Evolutionary conservation across 371 early-diverging fungal species (phyloP), one percentile per base, ranked within the genome.

Genomic region (Haplosporangium sp.): DNA sequence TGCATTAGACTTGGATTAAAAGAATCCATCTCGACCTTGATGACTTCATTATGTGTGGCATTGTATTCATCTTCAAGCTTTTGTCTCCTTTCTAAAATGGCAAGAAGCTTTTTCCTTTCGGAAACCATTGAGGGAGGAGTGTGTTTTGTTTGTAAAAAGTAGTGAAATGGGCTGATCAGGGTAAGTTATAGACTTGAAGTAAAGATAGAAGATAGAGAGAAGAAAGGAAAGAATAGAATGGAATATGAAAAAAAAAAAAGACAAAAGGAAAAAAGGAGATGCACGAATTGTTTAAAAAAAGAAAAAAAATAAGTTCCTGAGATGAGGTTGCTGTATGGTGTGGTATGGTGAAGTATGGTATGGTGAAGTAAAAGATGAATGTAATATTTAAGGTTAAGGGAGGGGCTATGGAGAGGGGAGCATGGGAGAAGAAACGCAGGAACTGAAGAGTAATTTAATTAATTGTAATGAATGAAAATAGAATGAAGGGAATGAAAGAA

Each of bases 51-150:
- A 38, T 4, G 48, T 3, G 55, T n/a, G 19, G 9, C 39, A 6
- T 20, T 59, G 42, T 67, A 47, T 13, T 65, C 66, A 1, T 59
- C 56, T 59, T 76, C 76, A 20, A 76, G 68, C 45, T 40, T 19
- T 13, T 63, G 71, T 17, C 71, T 65, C 42, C 34, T 40, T 8
- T 66, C 55, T 3, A 76, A 61, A 11, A 71, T 63, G 8, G 67
- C 67, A 11, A 76, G 35, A 61, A 71, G 38, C 59, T 71, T 71
- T 60, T 76, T 76, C 59, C 76, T 67, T 47, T 76, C 76, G 20
- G 76, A 76, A 39, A 71, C 40, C 63, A 71, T 70, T 15, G 55
- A 57, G 27, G 15, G 15, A 35, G 57, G 2, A 35, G 35, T 57
- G 20, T 5, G 15, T 57, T 6, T 37, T 57, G 57, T 27, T 13